Base-by-base conservation (phyloP, 2,329 filamentous ascomycete species). In the Aspergillus fumigatus region DNA sequence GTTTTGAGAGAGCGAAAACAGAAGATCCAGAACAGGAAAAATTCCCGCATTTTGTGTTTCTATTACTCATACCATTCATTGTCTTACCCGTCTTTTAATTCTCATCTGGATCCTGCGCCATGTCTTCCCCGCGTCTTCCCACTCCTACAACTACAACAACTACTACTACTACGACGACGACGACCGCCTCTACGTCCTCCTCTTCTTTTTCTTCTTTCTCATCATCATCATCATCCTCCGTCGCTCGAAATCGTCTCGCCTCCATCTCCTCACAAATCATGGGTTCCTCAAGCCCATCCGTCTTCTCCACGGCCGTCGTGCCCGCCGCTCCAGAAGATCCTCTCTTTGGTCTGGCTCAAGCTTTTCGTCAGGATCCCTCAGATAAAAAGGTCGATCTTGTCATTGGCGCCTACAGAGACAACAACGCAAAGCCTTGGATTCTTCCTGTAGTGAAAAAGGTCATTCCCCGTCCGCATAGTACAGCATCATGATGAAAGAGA, bases 361-460 rank as follows among this genome's bases (percentile, higher is more conserved):
- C 90, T 59, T 99, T 88, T 81, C 86, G 86, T 70, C 89, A 88
- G 61, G 94, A 99, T 71, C 78, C 84, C 19, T 82, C 79, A 55
- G 75, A 82, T 56, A 85, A 90, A 75, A 99, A 99, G 80, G 89
- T 99, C 64, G 94, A 99, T 77, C 78, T 99, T 76, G 92, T 94
- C 73, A 84, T 97, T 79, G 94, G 94, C 66, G 94, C 94, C 57
- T 99, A 99, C 78, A 84, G 94, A 73, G 94, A 96, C 71, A 83
- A 97, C 78, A 88, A 92, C 72, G 93, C 92, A 59, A 97, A 97
- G 80, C 94, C 94, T 3, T 99, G 94, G 94, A 87, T 99, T 60
- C 79, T 99, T 61, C 93, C 94, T 21, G 93, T 97, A 2, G 93
- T 97, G 60, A 95, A 91, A 79, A 95, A 96, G 89, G 93, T 96